Evolutionary conservation across 2,329 filamentous ascomycete species (phyloP).

Genomic region (Epichloe typhina): DNA sequence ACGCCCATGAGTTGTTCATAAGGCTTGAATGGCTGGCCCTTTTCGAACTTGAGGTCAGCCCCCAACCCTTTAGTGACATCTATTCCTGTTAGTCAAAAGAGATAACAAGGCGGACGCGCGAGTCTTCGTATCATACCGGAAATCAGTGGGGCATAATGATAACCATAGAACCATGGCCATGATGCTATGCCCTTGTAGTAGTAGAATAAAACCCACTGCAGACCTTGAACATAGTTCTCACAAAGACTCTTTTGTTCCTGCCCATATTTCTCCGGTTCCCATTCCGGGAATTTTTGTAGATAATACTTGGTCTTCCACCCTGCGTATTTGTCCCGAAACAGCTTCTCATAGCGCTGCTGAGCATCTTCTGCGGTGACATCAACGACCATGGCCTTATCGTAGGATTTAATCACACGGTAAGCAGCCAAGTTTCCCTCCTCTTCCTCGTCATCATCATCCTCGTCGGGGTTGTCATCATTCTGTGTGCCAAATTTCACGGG

Average conservation of each 20-base stretch:
- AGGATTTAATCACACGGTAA: slow-evolving; percentile 72
- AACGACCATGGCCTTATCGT: slow-evolving; percentile 78
- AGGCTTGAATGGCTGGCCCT: slow-evolving; percentile 88
- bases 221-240: slow-evolving; percentile 92
- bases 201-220: slow-evolving; percentile 97
- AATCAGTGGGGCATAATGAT: slow-evolving; percentile 96
- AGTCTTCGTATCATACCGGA: slow-evolving; percentile 40
- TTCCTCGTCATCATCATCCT: slow-evolving; percentile 25
- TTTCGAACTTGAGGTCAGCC: slow-evolving; percentile 80
- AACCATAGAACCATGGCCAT: slow-evolving; percentile 96
- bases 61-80: slow-evolving; percentile 81
- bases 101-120: not conserved
- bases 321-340: slow-evolving; percentile 82
- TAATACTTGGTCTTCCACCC: slow-evolving; percentile 96
- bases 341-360: slow-evolving; percentile 62
- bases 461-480: slow-evolving; percentile 27
- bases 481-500: slow-evolving; percentile 41
- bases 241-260: slow-evolving; percentile 67
- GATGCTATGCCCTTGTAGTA: slow-evolving; percentile 96
- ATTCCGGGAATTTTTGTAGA: slow-evolving; percentile 71
- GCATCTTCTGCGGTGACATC: slow-evolving; percentile 70
- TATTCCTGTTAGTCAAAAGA: slow-evolving; percentile 20
- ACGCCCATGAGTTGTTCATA: slow-evolving; percentile 98
- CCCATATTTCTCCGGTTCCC: slow-evolving; percentile 65
- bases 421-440: slow-evolving; percentile 82